These are phyloP conservation scores for Gyrodon lividus DNA, from an alignment of 768 basidiomycete species.

Conservation along the genomic window DNA sequence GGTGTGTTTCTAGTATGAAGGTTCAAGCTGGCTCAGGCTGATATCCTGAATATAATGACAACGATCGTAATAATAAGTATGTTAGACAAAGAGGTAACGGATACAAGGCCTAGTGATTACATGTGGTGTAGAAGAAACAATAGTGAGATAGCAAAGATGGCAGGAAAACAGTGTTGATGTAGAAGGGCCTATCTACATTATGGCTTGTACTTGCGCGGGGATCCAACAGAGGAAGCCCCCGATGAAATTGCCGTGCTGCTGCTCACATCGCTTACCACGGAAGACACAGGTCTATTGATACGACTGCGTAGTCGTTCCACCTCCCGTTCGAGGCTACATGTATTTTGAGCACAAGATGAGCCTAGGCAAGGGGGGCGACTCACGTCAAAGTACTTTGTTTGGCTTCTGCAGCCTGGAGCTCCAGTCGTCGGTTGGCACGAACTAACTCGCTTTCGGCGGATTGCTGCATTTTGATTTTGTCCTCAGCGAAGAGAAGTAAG, in stretches of 20 bases:
- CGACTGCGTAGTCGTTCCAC: constrained; percentile 68
- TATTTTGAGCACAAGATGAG: constrained; percentile 3
- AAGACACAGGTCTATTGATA: constrained; percentile 56
- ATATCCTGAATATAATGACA: no score
- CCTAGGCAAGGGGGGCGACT: constrained; percentile 21
- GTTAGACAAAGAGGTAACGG: constrained; percentile 4
- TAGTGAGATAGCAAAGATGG: neutral
- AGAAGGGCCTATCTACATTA: constrained; percentile 10
- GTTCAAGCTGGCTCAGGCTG: no score
- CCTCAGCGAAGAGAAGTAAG: constrained; percentile 4
- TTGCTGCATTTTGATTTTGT: constrained; percentile 48
- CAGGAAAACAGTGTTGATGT: neutral
- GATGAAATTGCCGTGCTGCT: constrained; percentile 7
- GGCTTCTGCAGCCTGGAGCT: constrained; percentile 72
- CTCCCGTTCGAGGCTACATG: constrained; percentile 56
- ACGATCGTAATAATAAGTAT: no score
- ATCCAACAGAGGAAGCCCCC: constrained; percentile 26
- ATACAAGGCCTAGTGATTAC: constrained; percentile 23
- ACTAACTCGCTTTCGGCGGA: constrained; percentile 66
- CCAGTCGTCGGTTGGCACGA: constrained; percentile 70
- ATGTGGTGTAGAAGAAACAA: constrained; percentile 3
- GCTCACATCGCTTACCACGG: constrained; percentile 25
- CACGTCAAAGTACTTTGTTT: constrained; percentile 71
- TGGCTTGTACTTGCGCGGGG: constrained; percentile 28
- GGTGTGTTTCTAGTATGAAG: no score